phyloP scores from a whole-genome alignment of 1,139 yeast genomes.

The Trichomonascaceae sp. region DNA sequence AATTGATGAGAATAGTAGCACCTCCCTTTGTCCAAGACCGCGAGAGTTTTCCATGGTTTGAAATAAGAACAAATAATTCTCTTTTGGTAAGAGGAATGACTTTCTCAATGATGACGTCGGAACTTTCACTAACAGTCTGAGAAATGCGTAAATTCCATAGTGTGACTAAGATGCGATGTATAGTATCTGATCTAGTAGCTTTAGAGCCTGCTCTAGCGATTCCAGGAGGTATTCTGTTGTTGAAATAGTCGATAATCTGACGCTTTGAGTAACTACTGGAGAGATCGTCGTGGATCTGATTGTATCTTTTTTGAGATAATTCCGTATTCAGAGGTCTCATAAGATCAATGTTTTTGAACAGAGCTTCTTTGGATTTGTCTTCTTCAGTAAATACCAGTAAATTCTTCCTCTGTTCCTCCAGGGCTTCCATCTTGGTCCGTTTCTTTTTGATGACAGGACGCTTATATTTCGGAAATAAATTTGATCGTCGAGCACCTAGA shows the following conservation, averaged over 20 bases:
- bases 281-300: constrained; percentile 29
- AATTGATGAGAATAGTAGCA: constrained; percentile 43
- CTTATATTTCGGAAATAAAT: constrained; percentile 21
- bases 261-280: constrained; percentile 28
- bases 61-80: constrained; percentile 46
- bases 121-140: constrained; percentile 32
- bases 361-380: constrained; percentile 25
- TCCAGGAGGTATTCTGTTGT: neutral
- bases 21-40: constrained; percentile 51
- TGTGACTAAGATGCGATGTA: constrained; percentile 31
- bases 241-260: constrained; percentile 30
- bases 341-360: constrained; percentile 30
- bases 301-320: constrained; percentile 30
- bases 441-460: constrained; percentile 11
- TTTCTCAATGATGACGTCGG: constrained; percentile 39
- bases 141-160: constrained; percentile 39
- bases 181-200: constrained; percentile 18
- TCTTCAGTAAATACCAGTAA: constrained; percentile 31
- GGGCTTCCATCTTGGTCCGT: constrained; percentile 18
- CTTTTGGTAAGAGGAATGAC: constrained; percentile 37
- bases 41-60: constrained; percentile 43
- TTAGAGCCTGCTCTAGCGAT: constrained; percentile 10
- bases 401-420: constrained; percentile 27
- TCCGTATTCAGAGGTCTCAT: constrained; percentile 28
- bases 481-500: constrained; percentile 25